These are phyloP conservation scores for Leptomonas pyrrhocoris DNA, from an alignment of 208 protist genomes.

Conservation along the genomic window DNA sequence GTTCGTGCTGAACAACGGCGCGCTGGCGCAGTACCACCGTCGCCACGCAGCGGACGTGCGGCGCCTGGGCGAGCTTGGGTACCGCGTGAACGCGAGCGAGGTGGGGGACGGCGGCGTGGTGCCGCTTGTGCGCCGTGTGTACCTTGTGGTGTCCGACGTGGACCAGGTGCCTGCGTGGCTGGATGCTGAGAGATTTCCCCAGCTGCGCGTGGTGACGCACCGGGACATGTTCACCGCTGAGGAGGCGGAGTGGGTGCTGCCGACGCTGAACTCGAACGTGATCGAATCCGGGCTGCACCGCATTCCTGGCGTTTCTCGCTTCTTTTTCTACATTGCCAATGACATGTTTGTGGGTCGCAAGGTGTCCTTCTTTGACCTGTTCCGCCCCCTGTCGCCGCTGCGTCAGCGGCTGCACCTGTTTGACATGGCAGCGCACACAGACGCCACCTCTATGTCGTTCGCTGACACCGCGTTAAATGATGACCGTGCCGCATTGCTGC, in stretches of 20 bases:
- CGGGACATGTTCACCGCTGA: slow-evolving; percentile 36
- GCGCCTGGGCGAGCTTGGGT: slow-evolving; percentile 28
- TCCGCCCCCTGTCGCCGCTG: slow-evolving; percentile 41
- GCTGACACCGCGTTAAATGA: not conserved
- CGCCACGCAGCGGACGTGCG: slow-evolving; percentile 26
- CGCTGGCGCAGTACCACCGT: slow-evolving; percentile 31
- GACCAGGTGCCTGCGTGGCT: slow-evolving; percentile 54
- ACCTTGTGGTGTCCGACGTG: slow-evolving; percentile 40
- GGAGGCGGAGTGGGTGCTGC: slow-evolving; percentile 35
- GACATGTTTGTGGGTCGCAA: slow-evolving; percentile 50
- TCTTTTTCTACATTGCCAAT: slow-evolving; percentile 57
- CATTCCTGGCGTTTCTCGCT: slow-evolving; percentile 46
- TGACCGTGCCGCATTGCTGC: slow-evolving; percentile 9
- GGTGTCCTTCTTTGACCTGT: slow-evolving; percentile 51
- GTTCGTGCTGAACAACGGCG: slow-evolving; percentile 30
- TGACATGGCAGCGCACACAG: not conserved
- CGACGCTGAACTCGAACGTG: slow-evolving; percentile 43
- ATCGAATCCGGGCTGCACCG: slow-evolving; percentile 51
- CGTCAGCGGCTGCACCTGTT: slow-evolving; percentile 11
- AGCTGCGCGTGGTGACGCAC: slow-evolving; percentile 47
- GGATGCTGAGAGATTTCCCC: slow-evolving; percentile 31
- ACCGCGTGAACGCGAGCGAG: slow-evolving; percentile 26
- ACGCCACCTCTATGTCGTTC: not conserved
- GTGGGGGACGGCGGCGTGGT: slow-evolving; percentile 18
- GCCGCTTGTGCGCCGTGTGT: slow-evolving; percentile 37